Base-by-base conservation (phyloP, 2,329 filamentous ascomycete species). In the Colletotrichum sp. region DNA sequence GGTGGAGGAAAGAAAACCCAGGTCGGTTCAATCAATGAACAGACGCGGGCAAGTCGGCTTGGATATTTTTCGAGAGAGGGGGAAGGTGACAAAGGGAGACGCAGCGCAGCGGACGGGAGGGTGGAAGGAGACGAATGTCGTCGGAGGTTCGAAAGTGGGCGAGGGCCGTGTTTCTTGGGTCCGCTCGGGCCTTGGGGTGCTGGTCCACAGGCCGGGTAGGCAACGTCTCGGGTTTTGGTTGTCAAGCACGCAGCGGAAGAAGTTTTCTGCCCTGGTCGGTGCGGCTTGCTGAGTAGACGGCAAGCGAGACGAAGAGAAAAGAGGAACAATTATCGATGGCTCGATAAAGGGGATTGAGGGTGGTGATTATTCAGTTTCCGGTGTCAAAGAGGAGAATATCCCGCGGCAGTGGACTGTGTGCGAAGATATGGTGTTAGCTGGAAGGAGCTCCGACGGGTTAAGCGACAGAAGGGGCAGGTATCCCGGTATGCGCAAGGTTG, bases 121-220 rank as follows among this genome's bases (percentile, higher is more conserved):
- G 67, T 66, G 61, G 66, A 65, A 69, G 66, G 65, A 57, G 74
- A 72, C 67, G 68, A 68, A 48, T 74, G 74, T 76, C 74, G 74
- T 74, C 71, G 74, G 74, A 74, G 74, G 71, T 65, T 69, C 48
- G 59, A 66, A 72, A 68, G 75, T 75, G 75, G 73, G 72, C 48
- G 69, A 74, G 75, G 73, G 70, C 66, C 68, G 72, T 77, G 72
- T 69, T 77, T 59, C 71, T 48, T 77, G 68, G 73, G 70, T 75
- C 69, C 75, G 77, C 76, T 78, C 77, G 76, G 77, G 73, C 77
- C 77, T 66, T 77, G 75, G 63, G 36, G 14, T 28, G 69, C 75
- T 67, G 63, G 77, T 76, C 71, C 39, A 77, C 75, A 78, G 70
- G 70, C 76, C 48, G 57, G 68, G 52, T 78, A 59, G 75, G 57